These are phyloP conservation scores for Kluyveromyces sp. DNA, from an alignment of 1,139 yeast genomes.

Conservation along the genomic window DNA sequence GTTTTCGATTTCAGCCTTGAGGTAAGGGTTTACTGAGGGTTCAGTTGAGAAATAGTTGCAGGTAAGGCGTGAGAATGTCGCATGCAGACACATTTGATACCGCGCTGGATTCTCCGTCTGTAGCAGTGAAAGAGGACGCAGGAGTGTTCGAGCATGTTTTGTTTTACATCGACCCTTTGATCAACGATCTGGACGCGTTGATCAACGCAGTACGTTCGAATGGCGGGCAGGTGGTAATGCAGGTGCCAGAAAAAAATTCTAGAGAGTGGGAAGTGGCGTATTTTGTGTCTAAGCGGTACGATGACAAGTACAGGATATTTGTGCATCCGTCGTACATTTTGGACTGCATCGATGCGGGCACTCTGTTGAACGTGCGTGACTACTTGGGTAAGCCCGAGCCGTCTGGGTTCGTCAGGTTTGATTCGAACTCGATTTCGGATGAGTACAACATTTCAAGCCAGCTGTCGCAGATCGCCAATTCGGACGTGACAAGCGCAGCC, in stretches of 20 bases:
- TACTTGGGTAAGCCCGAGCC: constrained; percentile 6
- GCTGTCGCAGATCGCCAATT: constrained; percentile 2
- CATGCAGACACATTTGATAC: constrained; percentile 8
- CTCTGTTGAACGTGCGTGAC: constrained; percentile 5
- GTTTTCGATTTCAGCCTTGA: too few species aligned
- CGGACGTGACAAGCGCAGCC: constrained; percentile 7
- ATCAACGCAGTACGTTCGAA: constrained; percentile 10
- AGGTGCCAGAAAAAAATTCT: constrained; percentile 12
- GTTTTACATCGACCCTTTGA: constrained; percentile 24
- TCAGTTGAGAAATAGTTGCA: not conserved
- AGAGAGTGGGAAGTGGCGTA: constrained; percentile 5
- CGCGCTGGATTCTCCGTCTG: constrained; percentile 7
- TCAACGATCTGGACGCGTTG: constrained; percentile 13
- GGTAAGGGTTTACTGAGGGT: not conserved
- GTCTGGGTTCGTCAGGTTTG: constrained; percentile 5
- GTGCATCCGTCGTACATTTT: constrained; percentile 7
- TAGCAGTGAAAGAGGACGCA: constrained; percentile 6
- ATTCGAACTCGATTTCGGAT: constrained; percentile 5
- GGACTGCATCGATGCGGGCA: constrained; percentile 6
- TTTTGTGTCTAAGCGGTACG: constrained; percentile 6
- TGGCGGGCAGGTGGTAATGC: constrained; percentile 16
- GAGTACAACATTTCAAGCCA: constrained; percentile 2
- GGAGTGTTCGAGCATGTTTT: constrained; percentile 20
- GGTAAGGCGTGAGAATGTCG: constrained; percentile 4
- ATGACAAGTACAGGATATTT: constrained; percentile 3